A percentile compares a stretch with the other conserved stretches of the same genome.
These are phyloP conservation scores for Catharanthus roseus DNA, from an alignment of 257 asterid species.

Conservation along the genomic window DNA sequence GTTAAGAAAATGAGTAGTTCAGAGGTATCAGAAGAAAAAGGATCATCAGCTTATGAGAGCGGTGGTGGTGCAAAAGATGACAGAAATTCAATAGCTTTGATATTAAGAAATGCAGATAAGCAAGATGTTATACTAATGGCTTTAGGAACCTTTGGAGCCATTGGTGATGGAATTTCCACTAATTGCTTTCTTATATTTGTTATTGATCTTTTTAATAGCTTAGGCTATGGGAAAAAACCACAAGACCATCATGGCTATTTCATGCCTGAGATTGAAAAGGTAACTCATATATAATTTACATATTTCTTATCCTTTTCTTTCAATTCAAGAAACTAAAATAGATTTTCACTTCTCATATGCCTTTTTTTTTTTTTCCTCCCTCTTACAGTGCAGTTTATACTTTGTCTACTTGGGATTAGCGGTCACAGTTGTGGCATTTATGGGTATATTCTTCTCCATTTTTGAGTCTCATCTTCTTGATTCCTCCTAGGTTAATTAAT, in stretches of 20 bases:
- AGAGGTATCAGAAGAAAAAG: slow-evolving; percentile 17
- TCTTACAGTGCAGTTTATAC: slow-evolving; percentile 76
- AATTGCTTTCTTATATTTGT: slow-evolving; percentile 65
- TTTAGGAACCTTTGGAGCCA: slow-evolving; percentile 83
- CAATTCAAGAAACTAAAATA: background rate
- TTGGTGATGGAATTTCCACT: slow-evolving; percentile 87
- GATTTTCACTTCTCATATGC: background rate
- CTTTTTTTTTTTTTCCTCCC: slow-evolving; percentile 17
- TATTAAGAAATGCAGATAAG: slow-evolving; percentile 67
- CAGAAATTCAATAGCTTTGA: slow-evolving; percentile 32
- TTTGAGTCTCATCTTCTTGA: background rate
- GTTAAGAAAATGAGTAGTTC: slow-evolving; percentile 27
- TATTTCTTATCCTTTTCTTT: background rate
- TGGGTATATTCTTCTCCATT: slow-evolving; percentile 48
- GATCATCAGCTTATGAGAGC: too few relatives aligned
- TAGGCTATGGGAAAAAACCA: slow-evolving; percentile 57
- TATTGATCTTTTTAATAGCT: slow-evolving; percentile 62
- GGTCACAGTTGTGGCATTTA: slow-evolving; percentile 70
- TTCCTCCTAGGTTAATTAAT: background rate
- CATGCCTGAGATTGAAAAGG: slow-evolving; percentile 73
- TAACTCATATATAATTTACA: slow-evolving; percentile 5
- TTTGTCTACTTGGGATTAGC: slow-evolving; percentile 74
- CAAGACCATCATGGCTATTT: slow-evolving; percentile 41
- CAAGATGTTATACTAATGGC: slow-evolving; percentile 59
- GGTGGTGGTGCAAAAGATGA: slow-evolving; percentile 11